Evolutionary conservation across 805 yeast genomes (phyloP).

Genomic region (Kurtzmaniella cleridarum): DNA sequence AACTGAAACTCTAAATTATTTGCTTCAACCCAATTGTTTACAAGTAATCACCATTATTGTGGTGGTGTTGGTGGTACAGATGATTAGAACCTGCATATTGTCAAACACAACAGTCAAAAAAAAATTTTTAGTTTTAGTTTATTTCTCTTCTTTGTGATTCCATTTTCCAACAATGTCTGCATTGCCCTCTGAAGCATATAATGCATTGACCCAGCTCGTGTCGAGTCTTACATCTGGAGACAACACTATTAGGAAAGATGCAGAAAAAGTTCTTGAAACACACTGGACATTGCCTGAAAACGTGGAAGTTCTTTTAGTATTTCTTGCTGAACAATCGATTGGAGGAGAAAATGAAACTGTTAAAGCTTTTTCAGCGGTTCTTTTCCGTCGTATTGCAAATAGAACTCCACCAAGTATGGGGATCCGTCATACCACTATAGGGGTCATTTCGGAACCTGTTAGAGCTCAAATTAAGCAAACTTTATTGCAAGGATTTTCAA

Average conservation of each 20-base stretch:
- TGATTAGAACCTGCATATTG: too few species aligned
- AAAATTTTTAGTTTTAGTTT: too few species aligned
- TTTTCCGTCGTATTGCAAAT: conserved; percentile 81
- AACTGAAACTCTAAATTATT: too few species aligned
- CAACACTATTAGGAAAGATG: conserved; percentile 66
- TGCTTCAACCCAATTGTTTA: too few species aligned
- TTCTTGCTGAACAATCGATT: conserved; percentile 71
- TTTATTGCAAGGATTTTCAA: conserved; percentile 67
- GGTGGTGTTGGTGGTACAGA: too few species aligned
- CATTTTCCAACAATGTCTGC: conserved; percentile 25
- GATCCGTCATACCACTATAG: conserved; percentile 60
- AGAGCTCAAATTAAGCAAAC: conserved; percentile 57
- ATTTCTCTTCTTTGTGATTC: too few species aligned
- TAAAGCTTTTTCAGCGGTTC: conserved; percentile 75
- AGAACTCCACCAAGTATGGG: conserved; percentile 70
- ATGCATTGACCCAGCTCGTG: conserved; percentile 50
- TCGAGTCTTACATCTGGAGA: conserved; percentile 67
- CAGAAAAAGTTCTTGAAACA: conserved; percentile 66
- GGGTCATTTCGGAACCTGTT: conserved; percentile 55
- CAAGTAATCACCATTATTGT: too few species aligned
- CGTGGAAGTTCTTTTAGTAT: conserved; percentile 66
- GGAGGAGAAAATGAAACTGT: conserved; percentile 55
- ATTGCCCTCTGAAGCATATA: conserved; percentile 58
- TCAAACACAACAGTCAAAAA: too few species aligned
- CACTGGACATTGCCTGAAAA: conserved; percentile 71